Evolutionary conservation across 225 moss, liverwort and hornwort species (phyloP), one percentile per base, ranked within the genome.

Genomic region (Lunularia cruciata): DNA sequence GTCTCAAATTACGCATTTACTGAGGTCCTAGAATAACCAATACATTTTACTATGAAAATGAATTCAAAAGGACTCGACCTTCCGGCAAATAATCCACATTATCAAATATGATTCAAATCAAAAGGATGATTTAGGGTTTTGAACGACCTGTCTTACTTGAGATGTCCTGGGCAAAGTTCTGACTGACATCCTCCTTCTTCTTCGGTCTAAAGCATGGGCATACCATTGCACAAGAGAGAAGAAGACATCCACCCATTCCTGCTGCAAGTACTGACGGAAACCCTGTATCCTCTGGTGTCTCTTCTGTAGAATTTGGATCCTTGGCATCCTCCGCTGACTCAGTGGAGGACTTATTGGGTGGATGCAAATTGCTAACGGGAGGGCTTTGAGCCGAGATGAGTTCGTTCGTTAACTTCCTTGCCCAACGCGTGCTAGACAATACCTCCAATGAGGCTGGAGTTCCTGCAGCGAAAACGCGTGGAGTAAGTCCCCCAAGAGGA

Each of bases 191-290:
- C 5, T 72, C 67, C 57, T 9, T 78, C 63, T 71, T 57, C 37
- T 52, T 78, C 20, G 77, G 42, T 58, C 14, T 43, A 51, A 38
- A 77, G 31, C 81, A 81, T 0, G 81, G 81, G 63, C 81, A 81
- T 19, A 73, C 6, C 34, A 30, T 18, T 60, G 58, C 58, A 60
- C 81, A 76, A 63, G 77, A 82, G 23, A 77, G 60, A 53, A 82
- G 65, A 19, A 82, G 48, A 42, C 74, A 57, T 19, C 77, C 73
- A 8, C 77, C 43, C 28, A 78, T 69, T 35, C 82, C 74, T 6
- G 82, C 71, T 19, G 74, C 73, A 60, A 81, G 69, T 28, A 70
- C 26, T 68, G 65, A 57, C 28, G 70, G 68, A 59, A 62, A 70
- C 19, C 63, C 63, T 47, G 20, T 11, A 5, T 11, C 47, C 7